Conservation (phyloP, 2,329 filamentous ascomycete species). For the Fusarium lyarnte region DNA sequence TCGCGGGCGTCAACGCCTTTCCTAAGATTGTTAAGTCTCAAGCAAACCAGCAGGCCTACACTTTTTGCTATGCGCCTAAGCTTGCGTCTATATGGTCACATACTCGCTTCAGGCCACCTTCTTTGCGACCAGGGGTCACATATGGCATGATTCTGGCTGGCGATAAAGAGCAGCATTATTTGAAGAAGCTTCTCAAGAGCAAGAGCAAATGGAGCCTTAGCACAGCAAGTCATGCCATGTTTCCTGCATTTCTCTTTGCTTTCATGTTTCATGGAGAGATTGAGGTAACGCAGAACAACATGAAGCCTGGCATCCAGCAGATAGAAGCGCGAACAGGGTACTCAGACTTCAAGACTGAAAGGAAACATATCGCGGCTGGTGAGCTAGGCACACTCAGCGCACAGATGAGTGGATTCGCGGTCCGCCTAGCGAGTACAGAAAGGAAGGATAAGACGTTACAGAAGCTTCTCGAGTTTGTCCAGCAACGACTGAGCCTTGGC, state of each 20-base stretch:
- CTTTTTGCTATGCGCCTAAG: conserved; percentile 52
- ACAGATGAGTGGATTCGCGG: conserved; percentile 48
- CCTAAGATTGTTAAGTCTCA: conserved; percentile 3
- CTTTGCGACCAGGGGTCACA: conserved; percentile 32
- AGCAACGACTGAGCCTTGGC: neutral
- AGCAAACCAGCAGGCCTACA: conserved; percentile 38
- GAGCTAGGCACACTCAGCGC: conserved; percentile 47
- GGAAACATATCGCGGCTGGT: conserved; percentile 42
- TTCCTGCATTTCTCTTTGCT: conserved; percentile 48
- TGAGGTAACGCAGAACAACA: conserved; percentile 44
- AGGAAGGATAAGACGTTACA: conserved; percentile 50
- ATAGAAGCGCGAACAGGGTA: conserved; percentile 52
- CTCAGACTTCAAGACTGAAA: conserved; percentile 45
- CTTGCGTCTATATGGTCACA: conserved; percentile 52
- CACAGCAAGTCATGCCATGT: conserved; percentile 47
- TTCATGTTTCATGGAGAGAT: conserved; percentile 49
- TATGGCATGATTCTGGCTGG: conserved; percentile 47
- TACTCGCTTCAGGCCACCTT: conserved; percentile 14
- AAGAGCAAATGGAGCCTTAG: conserved; percentile 42
- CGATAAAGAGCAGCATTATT: conserved; percentile 35
- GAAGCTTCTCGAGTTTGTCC: conserved; percentile 48
- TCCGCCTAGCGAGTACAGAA: conserved; percentile 50
- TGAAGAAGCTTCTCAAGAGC: conserved; percentile 39
- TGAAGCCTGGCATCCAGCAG: conserved; percentile 46
- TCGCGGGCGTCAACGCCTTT: conserved; percentile 48